Conservation (phyloP, 2,329 filamentous ascomycete species). For the Fusarium coffeatum region DNA sequence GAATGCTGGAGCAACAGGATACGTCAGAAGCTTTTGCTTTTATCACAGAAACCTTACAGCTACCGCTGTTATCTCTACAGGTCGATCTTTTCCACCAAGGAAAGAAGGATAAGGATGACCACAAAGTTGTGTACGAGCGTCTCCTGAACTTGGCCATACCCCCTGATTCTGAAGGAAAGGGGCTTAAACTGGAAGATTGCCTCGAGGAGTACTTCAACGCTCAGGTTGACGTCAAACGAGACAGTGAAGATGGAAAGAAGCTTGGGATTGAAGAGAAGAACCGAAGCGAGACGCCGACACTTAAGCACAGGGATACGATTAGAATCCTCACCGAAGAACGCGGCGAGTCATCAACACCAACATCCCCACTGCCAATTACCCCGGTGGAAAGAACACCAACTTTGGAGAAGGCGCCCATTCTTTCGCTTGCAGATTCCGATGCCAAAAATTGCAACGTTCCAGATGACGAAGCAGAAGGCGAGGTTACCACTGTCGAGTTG, state of each 20-base stretch:
- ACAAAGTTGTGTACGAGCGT: conserved; percentile 93
- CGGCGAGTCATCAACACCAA: conserved; percentile 49
- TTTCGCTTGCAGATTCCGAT: conserved; percentile 5
- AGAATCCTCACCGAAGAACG: conserved; percentile 52
- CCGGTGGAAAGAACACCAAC: conserved; percentile 40
- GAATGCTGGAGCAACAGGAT: conserved; percentile 85
- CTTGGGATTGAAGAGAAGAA: conserved; percentile 47
- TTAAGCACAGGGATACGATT: conserved; percentile 50
- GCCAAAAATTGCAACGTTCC: conserved; percentile 17
- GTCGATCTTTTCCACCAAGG: conserved; percentile 96
- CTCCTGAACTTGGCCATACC: conserved; percentile 93
- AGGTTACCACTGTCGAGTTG: conserved; percentile 32
- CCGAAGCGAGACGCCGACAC: conserved; percentile 39
- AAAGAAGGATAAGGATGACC: conserved; percentile 85
- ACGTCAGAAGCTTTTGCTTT: conserved; percentile 96
- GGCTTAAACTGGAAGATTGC: conserved; percentile 87
- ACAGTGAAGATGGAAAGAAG: conserved; percentile 68
- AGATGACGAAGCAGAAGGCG: conserved; percentile 32
- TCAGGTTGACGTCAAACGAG: conserved; percentile 86
- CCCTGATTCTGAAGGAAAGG: conserved; percentile 74
- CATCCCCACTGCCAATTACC: conserved; percentile 49
- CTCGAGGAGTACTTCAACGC: conserved; percentile 96
- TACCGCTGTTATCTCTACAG: conserved; percentile 89
- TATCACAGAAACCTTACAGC: conserved; percentile 87
- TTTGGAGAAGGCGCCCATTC: conserved; percentile 23